Conservation (phyloP, 129 eudicot species). For the Mikania micrantha region DNA sequence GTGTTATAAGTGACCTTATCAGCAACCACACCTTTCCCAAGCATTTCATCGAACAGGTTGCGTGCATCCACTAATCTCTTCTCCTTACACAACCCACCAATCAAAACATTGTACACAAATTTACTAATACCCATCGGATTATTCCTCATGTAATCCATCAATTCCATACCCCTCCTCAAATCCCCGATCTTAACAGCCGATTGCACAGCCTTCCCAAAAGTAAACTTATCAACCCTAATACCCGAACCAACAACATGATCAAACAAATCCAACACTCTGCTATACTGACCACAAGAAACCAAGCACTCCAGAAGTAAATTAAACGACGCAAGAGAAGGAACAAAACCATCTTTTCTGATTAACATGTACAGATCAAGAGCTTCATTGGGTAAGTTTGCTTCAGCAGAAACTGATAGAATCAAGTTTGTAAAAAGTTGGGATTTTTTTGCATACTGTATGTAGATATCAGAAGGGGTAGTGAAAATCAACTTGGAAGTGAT, state of each 20-base stretch:
- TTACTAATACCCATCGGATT: neutral
- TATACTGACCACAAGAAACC: slow-evolving; percentile 14
- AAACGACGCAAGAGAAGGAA: slow-evolving; percentile 22
- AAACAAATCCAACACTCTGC: slow-evolving; percentile 18
- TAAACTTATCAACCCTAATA: slow-evolving; percentile 25
- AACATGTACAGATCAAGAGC: slow-evolving; percentile 11
- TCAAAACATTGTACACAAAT: slow-evolving; percentile 36
- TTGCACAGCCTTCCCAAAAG: slow-evolving; percentile 31
- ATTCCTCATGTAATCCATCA: slow-evolving; percentile 18
- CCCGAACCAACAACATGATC: slow-evolving; percentile 14
- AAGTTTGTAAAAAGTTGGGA: slow-evolving; percentile 6
- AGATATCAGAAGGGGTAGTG: slow-evolving; percentile 18
- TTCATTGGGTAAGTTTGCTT: slow-evolving; percentile 10
- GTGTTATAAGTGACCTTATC: slow-evolving; percentile 24
- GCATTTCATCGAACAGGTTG: slow-evolving; percentile 31
- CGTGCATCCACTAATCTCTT: slow-evolving; percentile 21
- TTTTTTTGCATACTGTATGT: neutral
- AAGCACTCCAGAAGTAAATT: slow-evolving; percentile 16
- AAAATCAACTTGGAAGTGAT: slow-evolving; percentile 8
- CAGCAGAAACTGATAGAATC: slow-evolving; percentile 14
- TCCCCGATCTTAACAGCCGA: slow-evolving; percentile 27
- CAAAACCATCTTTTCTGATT: slow-evolving; percentile 18
- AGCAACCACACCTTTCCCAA: slow-evolving; percentile 12
- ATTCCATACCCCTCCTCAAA: slow-evolving; percentile 11
- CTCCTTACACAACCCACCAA: slow-evolving; percentile 21